phyloP scores from a whole-genome alignment of 768 basidiomycete genomes.

The Suillus subalutaceus region DNA sequence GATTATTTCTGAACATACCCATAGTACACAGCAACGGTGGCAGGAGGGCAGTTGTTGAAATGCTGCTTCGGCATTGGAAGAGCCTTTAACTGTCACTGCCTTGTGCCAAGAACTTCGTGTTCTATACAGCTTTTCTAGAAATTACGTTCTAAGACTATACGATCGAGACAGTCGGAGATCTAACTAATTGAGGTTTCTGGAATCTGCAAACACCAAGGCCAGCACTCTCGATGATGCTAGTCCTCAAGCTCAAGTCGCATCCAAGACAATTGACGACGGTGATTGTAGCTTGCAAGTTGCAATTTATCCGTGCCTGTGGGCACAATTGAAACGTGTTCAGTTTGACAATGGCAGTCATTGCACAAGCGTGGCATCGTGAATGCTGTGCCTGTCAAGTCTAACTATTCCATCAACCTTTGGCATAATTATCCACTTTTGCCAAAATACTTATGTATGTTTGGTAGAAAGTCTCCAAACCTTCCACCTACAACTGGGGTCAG shows the following conservation, averaged over 20 bases:
- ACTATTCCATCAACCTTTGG: neutral
- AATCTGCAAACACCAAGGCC: neutral
- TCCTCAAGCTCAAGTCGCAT: neutral
- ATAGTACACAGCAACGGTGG: neutral
- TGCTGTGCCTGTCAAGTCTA: neutral
- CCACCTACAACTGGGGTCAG: too few species aligned
- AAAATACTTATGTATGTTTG: neutral
- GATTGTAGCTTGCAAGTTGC: neutral
- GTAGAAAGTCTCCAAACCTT: neutral
- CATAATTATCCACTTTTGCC: neutral
- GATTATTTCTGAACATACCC: neutral
- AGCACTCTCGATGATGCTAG: neutral
- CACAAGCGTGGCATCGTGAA: neutral
- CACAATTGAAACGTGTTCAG: neutral
- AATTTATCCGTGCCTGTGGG: neutral
- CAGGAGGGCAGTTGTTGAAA: neutral
- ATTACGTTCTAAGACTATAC: neutral
- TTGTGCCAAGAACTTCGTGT: neutral
- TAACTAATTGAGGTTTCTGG: neutral
- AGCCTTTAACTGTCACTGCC: neutral
- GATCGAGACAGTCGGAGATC: neutral
- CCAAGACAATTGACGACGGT: neutral
- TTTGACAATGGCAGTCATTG: neutral
- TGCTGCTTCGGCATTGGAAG: neutral
- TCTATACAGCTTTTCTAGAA: neutral